A percentile compares a stretch with the other conserved stretches of the same genome.
Conservation (phyloP, 2,329 filamentous ascomycete species). For the Aspergillus felis region DNA sequence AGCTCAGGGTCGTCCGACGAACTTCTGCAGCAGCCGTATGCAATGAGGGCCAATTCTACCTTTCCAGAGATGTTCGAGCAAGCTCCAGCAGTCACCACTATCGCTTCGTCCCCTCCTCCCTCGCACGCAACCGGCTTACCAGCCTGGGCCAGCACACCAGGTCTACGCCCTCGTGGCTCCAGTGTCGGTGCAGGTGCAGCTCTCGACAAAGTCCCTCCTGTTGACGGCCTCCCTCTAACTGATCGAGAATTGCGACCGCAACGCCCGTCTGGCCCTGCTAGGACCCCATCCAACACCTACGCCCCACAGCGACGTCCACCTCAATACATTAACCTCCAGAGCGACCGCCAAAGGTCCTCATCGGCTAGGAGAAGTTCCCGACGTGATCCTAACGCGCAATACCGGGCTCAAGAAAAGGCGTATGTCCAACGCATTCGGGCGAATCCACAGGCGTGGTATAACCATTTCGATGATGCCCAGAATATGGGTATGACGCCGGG, state of each 20-base stretch:
- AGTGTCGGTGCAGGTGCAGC: slow-evolving; percentile 40
- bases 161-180: slow-evolving; percentile 40
- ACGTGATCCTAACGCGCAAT: slow-evolving; percentile 67
- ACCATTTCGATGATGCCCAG: slow-evolving; percentile 56
- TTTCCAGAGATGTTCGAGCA: slow-evolving; percentile 31
- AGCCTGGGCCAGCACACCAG: slow-evolving; percentile 35
- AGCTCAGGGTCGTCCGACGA: slow-evolving; percentile 42
- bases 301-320: slow-evolving; percentile 58
- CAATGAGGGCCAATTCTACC: slow-evolving; percentile 28
- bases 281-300: slow-evolving; percentile 77
- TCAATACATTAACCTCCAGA: slow-evolving; percentile 45
- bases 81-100: slow-evolving; percentile 27
- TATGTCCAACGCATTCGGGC: slow-evolving; percentile 90
- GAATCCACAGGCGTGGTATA: slow-evolving; percentile 72
- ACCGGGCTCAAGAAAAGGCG: slow-evolving; percentile 83
- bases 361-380: slow-evolving; percentile 53
- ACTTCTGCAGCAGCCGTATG: slow-evolving; percentile 32
- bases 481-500: slow-evolving; percentile 64
- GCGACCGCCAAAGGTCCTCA: slow-evolving; percentile 52
- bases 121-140: slow-evolving; percentile 24
- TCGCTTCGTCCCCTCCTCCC: slow-evolving; percentile 31
- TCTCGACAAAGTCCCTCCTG: slow-evolving; percentile 36
- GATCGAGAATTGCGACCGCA: slow-evolving; percentile 50
- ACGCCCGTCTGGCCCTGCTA: slow-evolving; percentile 63
- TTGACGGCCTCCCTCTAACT: slow-evolving; percentile 26